Evolutionary conservation across 2,329 filamentous ascomycete species (phyloP), one percentile per base, ranked within the genome.

Genomic region (Fusarium lateritium): DNA sequence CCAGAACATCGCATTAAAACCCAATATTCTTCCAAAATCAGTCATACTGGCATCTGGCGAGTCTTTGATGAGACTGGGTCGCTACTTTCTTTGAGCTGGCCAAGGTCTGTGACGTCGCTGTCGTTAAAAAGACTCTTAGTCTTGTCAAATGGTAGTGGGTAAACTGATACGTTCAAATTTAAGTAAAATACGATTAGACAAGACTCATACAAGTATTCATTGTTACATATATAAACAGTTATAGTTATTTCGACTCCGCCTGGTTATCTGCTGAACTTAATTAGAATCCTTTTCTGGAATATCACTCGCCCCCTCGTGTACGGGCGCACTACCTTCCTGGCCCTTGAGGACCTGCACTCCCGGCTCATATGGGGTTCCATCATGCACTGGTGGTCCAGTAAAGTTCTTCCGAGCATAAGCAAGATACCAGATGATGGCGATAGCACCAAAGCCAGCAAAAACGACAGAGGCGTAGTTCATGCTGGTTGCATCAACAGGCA

Each of bases 391-490:
- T 1, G 89, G 89, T 0, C 89, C 89, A 5, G 82, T 89, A 71
- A 91, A 92, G 67, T 88, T 84, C 78, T 88, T 89, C 51, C 89
- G 81, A 9, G 88, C 89, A 73, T 88, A 86, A 2, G 82, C 82
- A 67, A 90, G 83, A 76, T 92, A 91, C 89, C 89, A 92, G 5
- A 81, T 67, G 13, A 89, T 77, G 51, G 88, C 89, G 62, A 91
- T 86, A 15, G 78, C 68, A 0, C 84, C 89, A 61, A 91, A 91
- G 0, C 85, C 88, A 5, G 86, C 84, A 77, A 91, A 91, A 7
- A 91, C 89, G 9, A 88, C 89, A 19, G 85, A 88, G 4, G 89
- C 89, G 74, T 91, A 91, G 77, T 91, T 91, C 89, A 91, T 91
- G 19, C 79, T 82, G 14, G 76, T 77, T 6, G 88, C 76, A 13